Percentiles rank a stretch among this genome's conserved stretches.
These are phyloP conservation scores for Cryptosporidium xiaoi DNA, from an alignment of 169 alveolate genomes.

Conservation along the genomic window DNA sequence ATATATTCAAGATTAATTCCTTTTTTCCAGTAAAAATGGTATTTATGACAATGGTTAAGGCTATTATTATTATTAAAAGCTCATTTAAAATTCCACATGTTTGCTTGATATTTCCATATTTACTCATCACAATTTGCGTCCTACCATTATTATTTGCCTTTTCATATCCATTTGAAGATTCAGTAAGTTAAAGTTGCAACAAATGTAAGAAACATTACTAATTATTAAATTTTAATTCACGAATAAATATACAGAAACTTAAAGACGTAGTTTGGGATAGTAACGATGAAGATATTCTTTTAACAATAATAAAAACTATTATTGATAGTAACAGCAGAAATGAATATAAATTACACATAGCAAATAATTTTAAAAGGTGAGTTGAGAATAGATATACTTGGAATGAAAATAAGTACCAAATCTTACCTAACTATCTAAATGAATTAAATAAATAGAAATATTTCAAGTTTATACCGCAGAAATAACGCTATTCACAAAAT, in stretches of 20 bases:
- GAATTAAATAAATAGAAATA: slow-evolving; percentile 3
- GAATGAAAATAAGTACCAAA: too few relatives aligned
- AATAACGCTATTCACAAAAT: slow-evolving; percentile 5
- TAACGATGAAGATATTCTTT: slow-evolving; percentile 31
- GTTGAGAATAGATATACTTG: not conserved
- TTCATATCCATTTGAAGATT: slow-evolving; percentile 71
- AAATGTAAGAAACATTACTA: not conserved
- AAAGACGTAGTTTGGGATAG: slow-evolving; percentile 39
- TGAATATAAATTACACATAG: slow-evolving; percentile 14
- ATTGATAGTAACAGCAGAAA: slow-evolving; percentile 8
- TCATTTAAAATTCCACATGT: slow-evolving; percentile 13
- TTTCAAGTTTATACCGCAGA: slow-evolving; percentile 50
- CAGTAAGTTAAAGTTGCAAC: slow-evolving; percentile 26
- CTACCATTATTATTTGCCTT: slow-evolving; percentile 63
- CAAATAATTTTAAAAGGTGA: slow-evolving; percentile 29
- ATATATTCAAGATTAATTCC: slow-evolving; percentile 43
- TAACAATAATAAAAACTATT: slow-evolving; percentile 2
- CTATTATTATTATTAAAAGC: slow-evolving; percentile 24
- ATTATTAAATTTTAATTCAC: too few relatives aligned
- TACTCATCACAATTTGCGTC: slow-evolving; percentile 32
- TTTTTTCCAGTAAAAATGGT: slow-evolving; percentile 59
- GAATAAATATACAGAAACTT: slow-evolving; percentile 8
- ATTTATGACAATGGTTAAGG: slow-evolving; percentile 34
- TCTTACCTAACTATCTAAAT: too few relatives aligned
- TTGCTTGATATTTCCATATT: slow-evolving; percentile 53